Base-by-base conservation (phyloP, 2,329 filamentous ascomycete genomes). In the Colletotrichum incanum region DNA sequence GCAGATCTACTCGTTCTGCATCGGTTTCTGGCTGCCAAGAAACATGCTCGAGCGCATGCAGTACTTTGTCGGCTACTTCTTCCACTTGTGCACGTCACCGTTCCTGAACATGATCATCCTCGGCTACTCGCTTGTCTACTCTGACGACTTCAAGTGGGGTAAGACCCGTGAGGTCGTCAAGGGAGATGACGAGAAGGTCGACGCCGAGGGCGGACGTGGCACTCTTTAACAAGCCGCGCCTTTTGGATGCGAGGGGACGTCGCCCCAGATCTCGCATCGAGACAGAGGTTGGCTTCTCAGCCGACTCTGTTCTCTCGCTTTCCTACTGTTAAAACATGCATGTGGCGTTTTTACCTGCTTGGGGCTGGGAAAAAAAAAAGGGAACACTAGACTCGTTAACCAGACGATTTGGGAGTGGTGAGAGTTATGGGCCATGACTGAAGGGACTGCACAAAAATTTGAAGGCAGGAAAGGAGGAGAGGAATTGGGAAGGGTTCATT, bases 121-220 rank as follows among this genome's bases (percentile, higher is more conserved):
- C 16, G 73, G 81, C 1, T 85, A 85, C 69, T 84, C 84, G 0
- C 77, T 86, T 23, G 76, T 82, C 55, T 77, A 85, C 63, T 82
- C 84, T 7, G 84, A 86, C 67, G 82, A 84, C 74, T 86, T 86
- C 77, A 83, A 82, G 68, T 86, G 84, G 84, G 84, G 84, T 20
- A 86, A 86, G 77, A 86, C 84, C 1, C 76, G 82, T 2, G 81
- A 84, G 39, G 82, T 84, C 43, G 66, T 83, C 37, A 71, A 73
- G 14, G 78, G 74, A 3, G 77, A 77, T 7, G 76, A 73, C 34
- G 75, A 76, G 62, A 69, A 63, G 55, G 63, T 68, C 12, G 75
- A 76, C 43, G 75, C 60, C n/a, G 62, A 71, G 20, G 76, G 75
- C 26, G 73, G 76, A 5, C 71, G 76, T 20, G 74, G 75, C 39